phyloP scores from a whole-genome alignment of 805 yeast species.

The Candida methanosorbosa region DNA sequence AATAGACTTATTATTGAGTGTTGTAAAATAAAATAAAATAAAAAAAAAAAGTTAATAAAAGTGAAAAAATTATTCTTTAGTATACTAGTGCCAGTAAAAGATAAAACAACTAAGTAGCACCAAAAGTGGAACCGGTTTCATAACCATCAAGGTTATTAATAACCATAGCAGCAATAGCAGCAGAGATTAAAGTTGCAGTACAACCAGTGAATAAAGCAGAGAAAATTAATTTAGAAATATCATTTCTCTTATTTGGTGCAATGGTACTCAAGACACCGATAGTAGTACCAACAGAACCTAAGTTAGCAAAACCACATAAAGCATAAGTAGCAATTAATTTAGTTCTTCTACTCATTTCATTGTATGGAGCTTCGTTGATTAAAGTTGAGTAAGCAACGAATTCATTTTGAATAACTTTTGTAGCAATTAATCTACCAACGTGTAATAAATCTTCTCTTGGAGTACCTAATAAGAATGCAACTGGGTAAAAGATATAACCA shows the following conservation, averaged over 20 bases:
- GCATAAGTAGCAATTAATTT: slow-evolving; percentile 51
- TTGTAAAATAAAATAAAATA: no score
- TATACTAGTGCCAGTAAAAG: no score
- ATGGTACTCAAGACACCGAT: slow-evolving; percentile 51
- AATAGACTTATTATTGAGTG: no score
- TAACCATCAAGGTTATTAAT: slow-evolving; percentile 35
- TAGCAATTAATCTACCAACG: slow-evolving; percentile 44
- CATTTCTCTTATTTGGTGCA: slow-evolving; percentile 41
- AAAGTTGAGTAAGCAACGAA: slow-evolving; percentile 42
- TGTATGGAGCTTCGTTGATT: slow-evolving; percentile 14
- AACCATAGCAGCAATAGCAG: slow-evolving; percentile 45
- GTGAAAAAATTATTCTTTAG: no score
- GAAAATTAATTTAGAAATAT: slow-evolving; percentile 35
- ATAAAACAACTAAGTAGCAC: no score
- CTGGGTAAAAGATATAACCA: slow-evolving; percentile 52
- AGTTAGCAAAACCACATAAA: slow-evolving; percentile 54
- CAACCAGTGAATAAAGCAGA: slow-evolving; percentile 46
- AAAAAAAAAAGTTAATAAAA: no score
- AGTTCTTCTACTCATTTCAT: slow-evolving; percentile 38
- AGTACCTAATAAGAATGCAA: slow-evolving; percentile 49
- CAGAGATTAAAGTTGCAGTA: slow-evolving; percentile 44
- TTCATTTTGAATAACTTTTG: slow-evolving; percentile 54
- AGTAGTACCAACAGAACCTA: slow-evolving; percentile 55
- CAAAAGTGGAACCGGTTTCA: no score
- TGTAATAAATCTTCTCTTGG: slow-evolving; percentile 43